Evolutionary conservation across 306 rosid species (phyloP).

Genomic region (Quercus dentata): DNA sequence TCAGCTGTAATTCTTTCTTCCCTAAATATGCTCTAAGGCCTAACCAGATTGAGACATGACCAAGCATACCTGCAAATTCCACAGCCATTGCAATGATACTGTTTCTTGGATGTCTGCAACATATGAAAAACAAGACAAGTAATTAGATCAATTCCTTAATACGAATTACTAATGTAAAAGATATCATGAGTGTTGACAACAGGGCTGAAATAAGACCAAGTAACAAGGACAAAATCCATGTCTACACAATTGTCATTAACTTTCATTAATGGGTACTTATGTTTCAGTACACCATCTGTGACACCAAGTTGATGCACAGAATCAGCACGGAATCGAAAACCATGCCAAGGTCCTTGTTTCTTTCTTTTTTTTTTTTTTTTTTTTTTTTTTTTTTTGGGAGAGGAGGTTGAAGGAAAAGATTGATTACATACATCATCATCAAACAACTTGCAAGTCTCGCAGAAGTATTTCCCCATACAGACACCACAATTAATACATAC

Average conservation of each 20-base stretch:
- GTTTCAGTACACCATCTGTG: not conserved
- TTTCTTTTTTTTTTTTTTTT: not conserved
- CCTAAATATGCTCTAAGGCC: not conserved
- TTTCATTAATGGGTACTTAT: not conserved
- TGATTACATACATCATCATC: conserved; percentile 64
- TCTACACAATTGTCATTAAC: not conserved
- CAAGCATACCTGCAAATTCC: conserved; percentile 80
- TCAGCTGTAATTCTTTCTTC: not conserved
- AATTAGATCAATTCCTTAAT: not conserved
- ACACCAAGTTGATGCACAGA: not conserved
- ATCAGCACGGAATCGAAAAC: not conserved
- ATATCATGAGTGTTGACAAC: not conserved
- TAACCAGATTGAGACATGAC: not conserved
- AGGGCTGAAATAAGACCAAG: not conserved
- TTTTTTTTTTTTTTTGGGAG: not conserved
- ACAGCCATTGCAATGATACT: conserved; percentile 84
- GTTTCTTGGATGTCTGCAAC: conserved; percentile 68
- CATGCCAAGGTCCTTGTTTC: not conserved
- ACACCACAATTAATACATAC: conserved; percentile 79
- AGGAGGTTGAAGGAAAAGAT: not conserved
- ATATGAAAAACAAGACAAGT: not conserved
- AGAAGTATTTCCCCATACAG: conserved; percentile 81
- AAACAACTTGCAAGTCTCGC: conserved; percentile 74
- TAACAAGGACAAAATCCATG: not conserved
- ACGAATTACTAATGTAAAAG: not conserved